Conservation (phyloP, 2,329 filamentous ascomycete genomes). For the Rhinocladiella mackenziei region DNA sequence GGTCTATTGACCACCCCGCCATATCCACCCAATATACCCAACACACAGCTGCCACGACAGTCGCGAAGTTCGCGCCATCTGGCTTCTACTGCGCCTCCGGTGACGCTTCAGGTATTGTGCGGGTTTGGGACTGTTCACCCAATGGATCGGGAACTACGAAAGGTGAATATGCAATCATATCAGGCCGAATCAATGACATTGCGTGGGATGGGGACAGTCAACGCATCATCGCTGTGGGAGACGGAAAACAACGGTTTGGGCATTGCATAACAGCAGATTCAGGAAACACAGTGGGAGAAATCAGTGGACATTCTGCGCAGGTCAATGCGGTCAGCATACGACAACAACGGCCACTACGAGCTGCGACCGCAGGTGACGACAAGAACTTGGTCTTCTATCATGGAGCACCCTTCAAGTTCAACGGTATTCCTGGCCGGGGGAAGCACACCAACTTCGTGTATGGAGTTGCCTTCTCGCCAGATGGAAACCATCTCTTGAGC, state of each 20-base stretch:
- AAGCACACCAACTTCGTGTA: conserved; percentile 87
- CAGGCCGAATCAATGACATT: conserved; percentile 90
- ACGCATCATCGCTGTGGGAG: conserved; percentile 90
- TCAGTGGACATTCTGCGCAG: conserved; percentile 82
- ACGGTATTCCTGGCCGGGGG: conserved; percentile 62
- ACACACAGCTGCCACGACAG: conserved; percentile 82
- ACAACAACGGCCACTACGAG: conserved; percentile 82
- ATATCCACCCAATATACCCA: conserved; percentile 84
- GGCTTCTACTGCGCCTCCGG: conserved; percentile 94
- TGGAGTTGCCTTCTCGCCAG: conserved; percentile 82
- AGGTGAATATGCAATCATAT: conserved; percentile 91
- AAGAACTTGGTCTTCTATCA: conserved; percentile 87
- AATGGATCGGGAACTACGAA: conserved; percentile 72
- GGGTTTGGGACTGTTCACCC: conserved; percentile 85
- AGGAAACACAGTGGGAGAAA: conserved; percentile 92
- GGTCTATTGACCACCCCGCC: conserved; percentile 85
- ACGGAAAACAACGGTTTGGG: conserved; percentile 89
- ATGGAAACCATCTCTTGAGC: conserved; percentile 75
- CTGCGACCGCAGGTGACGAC: conserved; percentile 88
- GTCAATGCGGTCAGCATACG: conserved; percentile 90
- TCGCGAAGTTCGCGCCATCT: conserved; percentile 89
- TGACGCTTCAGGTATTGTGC: conserved; percentile 76
- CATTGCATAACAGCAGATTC: conserved; percentile 94
- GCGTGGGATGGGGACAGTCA: conserved; percentile 98
- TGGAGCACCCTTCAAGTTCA: conserved; percentile 93